phyloP scores from a whole-genome alignment of 2,329 filamentous ascomycete species.

The Aspergillus caelatus region DNA sequence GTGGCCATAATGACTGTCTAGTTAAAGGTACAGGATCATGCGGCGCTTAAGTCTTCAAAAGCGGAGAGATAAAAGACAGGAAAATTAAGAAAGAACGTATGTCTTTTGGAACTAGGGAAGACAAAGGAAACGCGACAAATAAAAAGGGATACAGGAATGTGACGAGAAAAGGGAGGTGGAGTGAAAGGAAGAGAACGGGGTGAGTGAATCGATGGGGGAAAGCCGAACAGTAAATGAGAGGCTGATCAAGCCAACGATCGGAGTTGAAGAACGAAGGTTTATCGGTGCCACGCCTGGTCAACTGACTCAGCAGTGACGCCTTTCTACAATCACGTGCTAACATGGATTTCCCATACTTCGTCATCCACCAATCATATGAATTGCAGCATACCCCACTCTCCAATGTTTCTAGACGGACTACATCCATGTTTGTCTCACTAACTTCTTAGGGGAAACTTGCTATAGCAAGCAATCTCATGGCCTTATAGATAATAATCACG shows the following conservation, averaged over 20 bases:
- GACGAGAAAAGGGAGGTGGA: not conserved
- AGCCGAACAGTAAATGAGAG: not conserved
- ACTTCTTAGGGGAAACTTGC: not conserved
- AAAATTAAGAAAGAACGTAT: slow-evolving; percentile 9
- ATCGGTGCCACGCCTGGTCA: not conserved
- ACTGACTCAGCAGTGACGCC: not conserved
- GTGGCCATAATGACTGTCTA: slow-evolving; percentile 37
- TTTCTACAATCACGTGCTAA: not conserved
- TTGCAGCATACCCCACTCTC: not conserved
- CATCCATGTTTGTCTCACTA: not conserved
- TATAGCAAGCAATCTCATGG: not conserved
- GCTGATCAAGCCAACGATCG: not conserved
- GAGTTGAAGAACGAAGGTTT: not conserved
- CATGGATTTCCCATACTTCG: not conserved
- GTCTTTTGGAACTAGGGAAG: slow-evolving; percentile 8
- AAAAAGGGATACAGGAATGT: not conserved
- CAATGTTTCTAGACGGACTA: not conserved
- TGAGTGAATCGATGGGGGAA: not conserved
- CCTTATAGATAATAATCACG: too few species aligned
- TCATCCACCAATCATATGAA: not conserved
- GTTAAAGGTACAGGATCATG: slow-evolving; percentile 14
- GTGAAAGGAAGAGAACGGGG: not conserved
- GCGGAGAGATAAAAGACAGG: slow-evolving; percentile 10
- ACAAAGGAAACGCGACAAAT: not conserved
- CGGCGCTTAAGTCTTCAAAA: slow-evolving; percentile 10